Conservation (phyloP, 2,329 filamentous ascomycete genomes). For the Xenoacremonium recifei region DNA sequence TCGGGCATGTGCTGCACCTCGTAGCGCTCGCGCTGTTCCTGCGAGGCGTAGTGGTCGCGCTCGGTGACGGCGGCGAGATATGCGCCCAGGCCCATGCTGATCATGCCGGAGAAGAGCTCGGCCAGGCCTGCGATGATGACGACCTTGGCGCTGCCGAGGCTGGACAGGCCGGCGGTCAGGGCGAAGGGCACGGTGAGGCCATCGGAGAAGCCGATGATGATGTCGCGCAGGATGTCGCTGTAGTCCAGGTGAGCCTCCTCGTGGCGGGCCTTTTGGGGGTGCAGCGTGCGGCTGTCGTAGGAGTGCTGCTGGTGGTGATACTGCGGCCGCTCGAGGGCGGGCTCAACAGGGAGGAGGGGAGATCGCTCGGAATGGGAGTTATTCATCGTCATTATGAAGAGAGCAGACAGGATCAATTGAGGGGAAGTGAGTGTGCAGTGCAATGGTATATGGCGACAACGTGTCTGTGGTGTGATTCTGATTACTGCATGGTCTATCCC, state of each 20-base stretch:
- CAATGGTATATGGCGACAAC: too few relatives aligned
- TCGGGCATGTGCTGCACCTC: slow-evolving; percentile 40
- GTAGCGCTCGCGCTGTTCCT: slow-evolving; percentile 42
- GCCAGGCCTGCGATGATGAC: slow-evolving; percentile 68
- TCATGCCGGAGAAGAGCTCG: slow-evolving; percentile 68
- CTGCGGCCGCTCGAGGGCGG: slow-evolving; percentile 25
- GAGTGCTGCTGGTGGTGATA: slow-evolving; percentile 17
- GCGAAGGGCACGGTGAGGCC: slow-evolving; percentile 75
- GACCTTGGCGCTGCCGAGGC: slow-evolving; percentile 57
- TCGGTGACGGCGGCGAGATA: slow-evolving; percentile 64
- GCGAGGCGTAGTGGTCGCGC: slow-evolving; percentile 47
- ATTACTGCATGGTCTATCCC: too few relatives aligned
- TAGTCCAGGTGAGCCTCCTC: slow-evolving; percentile 33
- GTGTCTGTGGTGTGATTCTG: too few relatives aligned
- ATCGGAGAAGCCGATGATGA: slow-evolving; percentile 72
- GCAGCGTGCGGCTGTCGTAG: slow-evolving; percentile 17
- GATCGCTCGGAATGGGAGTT: slow-evolving; percentile 25
- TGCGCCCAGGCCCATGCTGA: slow-evolving; percentile 72
- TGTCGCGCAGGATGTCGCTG: slow-evolving; percentile 55
- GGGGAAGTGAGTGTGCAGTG: too few relatives aligned
- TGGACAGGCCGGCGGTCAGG: slow-evolving; percentile 66
- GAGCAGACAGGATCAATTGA: too few relatives aligned
- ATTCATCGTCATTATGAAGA: too few relatives aligned
- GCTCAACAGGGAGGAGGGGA: slow-evolving; percentile 32
- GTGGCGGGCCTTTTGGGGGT: slow-evolving; percentile 20